Base-by-base conservation (phyloP, 345 rosid genomes). In the Excoecaria cochinchinensis region DNA sequence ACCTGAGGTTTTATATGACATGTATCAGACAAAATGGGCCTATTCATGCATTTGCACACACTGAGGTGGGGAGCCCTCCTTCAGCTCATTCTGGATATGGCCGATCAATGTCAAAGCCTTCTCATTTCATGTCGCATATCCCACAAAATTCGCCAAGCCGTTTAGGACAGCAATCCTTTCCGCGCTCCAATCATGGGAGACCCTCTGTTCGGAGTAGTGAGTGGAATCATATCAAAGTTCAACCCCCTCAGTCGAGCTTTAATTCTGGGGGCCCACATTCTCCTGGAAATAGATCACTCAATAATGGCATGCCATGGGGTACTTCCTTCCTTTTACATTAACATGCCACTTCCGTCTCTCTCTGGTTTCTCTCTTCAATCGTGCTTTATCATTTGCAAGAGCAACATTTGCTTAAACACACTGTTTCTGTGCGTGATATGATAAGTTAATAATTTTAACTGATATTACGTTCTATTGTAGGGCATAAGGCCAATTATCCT, bases 111-210 rank as follows among this genome's bases (percentile, higher is more conserved):
- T 84, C 97, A 76, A 89, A 88, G 84, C 80, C 89, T 76, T 76
- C 90, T 58, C 84, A 86, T 83, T 82, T 81, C 67, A 80, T 73
- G 69, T 83, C 91, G 16, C 96, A 89, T 64, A 60, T 82, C 62
- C 56, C 91, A 5, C 95, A 91, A 77, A 95, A 87, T 85, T 84
- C 92, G 72, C 94, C 94, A 8, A 95, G 99, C 81, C 97, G 98
- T 62, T 89, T 95, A 79, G 92, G 98, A 67, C 99, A 95, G 75
- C 96, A 87, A 75, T 89, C 88, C 77, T 82, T 77, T 69, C 96
- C 78, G 46, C 86, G 87, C 77, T 72, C 52, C 69, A 83, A 85
- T 76, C 85, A 90, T 60, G 93, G 89, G 72, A 90, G 96, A 78
- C 73, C 85, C 63, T 68, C 82, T 74, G 89, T 71, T 78, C 80